Percentiles rank a stretch among this genome's conserved stretches.
Evolutionary conservation across 495 filamentous ascomycete species (phyloP).

Genomic region (Aeminium ludgeri): DNA sequence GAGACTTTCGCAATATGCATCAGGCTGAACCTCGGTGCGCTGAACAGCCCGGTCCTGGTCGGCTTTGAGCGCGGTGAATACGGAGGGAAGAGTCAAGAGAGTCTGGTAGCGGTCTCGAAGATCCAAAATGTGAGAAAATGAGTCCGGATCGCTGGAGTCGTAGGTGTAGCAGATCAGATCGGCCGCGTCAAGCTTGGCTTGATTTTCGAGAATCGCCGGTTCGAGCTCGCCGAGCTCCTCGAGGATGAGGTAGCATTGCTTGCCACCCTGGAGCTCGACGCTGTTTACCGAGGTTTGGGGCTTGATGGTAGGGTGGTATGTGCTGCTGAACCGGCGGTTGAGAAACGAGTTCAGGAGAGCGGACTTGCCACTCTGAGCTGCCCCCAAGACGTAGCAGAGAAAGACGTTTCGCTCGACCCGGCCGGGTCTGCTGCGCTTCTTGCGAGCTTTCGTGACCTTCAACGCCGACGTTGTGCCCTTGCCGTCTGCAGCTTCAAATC

Average conservation of each 20-base stretch:
- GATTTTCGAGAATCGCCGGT: conserved; percentile 82
- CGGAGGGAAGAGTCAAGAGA: conserved; percentile 68
- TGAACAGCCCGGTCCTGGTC: conserved; percentile 90
- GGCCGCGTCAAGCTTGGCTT: conserved; percentile 76
- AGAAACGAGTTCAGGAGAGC: conserved; percentile 81
- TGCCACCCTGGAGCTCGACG: conserved; percentile 86
- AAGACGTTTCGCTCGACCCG: conserved; percentile 92
- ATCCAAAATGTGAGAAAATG: conserved; percentile 76
- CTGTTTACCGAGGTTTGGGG: conserved; percentile 87
- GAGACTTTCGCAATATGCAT: conserved; percentile 67
- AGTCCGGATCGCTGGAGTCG: conserved; percentile 89
- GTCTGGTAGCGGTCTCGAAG: conserved; percentile 60
- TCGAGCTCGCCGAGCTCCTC: conserved; percentile 93
- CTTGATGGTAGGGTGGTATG: conserved; percentile 90
- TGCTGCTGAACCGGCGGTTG: conserved; percentile 63
- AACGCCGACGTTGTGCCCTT: conserved; percentile 63
- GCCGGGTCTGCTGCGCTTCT: conserved; percentile 59
- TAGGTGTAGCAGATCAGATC: conserved; percentile 92
- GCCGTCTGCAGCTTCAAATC: conserved; percentile 51
- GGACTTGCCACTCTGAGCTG: conserved; percentile 69
- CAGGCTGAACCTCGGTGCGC: conserved; percentile 75
- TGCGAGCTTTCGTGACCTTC: conserved; percentile 81
- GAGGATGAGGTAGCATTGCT: conserved; percentile 90
- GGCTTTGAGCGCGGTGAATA: conserved; percentile 86
- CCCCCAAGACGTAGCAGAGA: conserved; percentile 81